A percentile compares a stretch with the other conserved stretches of the same genome.
These are phyloP conservation scores for Aspergillus ostianus DNA, from an alignment of 495 filamentous ascomycete genomes.

Conservation along the genomic window DNA sequence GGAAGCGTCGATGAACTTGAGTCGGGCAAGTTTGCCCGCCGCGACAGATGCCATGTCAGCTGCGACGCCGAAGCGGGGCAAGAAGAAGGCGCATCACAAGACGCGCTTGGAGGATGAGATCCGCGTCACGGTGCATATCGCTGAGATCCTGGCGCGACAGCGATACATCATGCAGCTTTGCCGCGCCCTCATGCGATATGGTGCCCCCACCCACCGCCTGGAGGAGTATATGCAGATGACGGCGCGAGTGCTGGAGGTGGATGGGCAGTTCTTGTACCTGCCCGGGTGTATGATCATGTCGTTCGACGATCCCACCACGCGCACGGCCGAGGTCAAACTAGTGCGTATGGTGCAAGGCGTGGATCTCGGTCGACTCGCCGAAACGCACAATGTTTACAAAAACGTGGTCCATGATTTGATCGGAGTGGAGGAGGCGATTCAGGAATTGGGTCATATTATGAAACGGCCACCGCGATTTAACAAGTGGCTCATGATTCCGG, in stretches of 20 bases:
- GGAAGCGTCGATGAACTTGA: conserved; percentile 50
- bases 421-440: conserved; percentile 79
- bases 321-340: conserved; percentile 90
- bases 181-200: conserved; percentile 80
- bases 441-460: conserved; percentile 67
- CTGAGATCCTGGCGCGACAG: conserved; percentile 80
- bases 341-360: conserved; percentile 76
- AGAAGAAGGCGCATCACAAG: conserved; percentile 35
- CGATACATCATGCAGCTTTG: conserved; percentile 86
- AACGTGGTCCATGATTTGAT: conserved; percentile 86
- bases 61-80: conserved; percentile 30
- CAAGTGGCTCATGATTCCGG: conserved; percentile 68
- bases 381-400: conserved; percentile 90
- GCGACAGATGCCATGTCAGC: conserved; percentile 27
- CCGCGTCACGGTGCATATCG: conserved; percentile 84
- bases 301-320: conserved; percentile 85
- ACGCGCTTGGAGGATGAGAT: conserved; percentile 61
- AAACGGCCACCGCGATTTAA: conserved; percentile 61
- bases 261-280: conserved; percentile 88
- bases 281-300: conserved; percentile 95
- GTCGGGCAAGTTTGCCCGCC: conserved; percentile 32
- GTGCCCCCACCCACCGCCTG: conserved; percentile 75
- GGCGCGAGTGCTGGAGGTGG: conserved; percentile 80
- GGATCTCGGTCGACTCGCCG: conserved; percentile 79
- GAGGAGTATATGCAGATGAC: conserved; percentile 92